Evolutionary conservation across 805 yeast species (phyloP), one percentile per base, ranked within the genome.

Genomic region (Metschnikowia matae): DNA sequence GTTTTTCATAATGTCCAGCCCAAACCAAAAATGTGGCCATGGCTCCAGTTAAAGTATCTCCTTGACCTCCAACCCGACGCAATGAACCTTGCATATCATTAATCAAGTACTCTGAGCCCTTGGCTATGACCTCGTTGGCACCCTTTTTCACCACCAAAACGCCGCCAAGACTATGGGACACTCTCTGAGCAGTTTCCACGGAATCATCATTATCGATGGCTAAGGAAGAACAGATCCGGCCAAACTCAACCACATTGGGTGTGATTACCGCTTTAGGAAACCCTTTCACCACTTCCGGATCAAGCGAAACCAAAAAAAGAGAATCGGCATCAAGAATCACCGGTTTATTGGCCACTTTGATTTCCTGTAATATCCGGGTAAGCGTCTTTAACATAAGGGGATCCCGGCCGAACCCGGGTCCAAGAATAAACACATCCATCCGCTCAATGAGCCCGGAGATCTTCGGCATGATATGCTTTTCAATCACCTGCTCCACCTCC

Each of bases 391-490:
- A 66, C 89, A 89, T 85, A 34, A 78, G 61, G 4, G 68, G 66
- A 63, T 90, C 96, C 44, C 99, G 74, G 0, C 99, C 99, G 51
- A 91, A 78, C 0, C 98, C 99, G 0, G 98, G 98, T 0, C 98
- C 98, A 36, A 92, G 77, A 1, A 94, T 88, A 26, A 90, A 82
- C 6, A 84, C 87, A 61, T 92, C 96, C 52, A 89, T 46, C 43
- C 95, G 69, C 35, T 75, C 74, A 35, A 92, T 67, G 20, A 91
- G 61, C 0, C 71, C 49, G 18, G 63, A 57, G n/a, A 88, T 77
- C 60, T 81, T 81, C 21, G 83, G 82, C 61, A 86, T 55, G 11
- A 87, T 73, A 45, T 69, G 67, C 6, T 62, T 57, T n/a, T 72
- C 70, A 39, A 81, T 62, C 46, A 73, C 67, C 11, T 49, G 41